Conservation (phyloP, 495 filamentous ascomycete species). For the Paragyromitra xinjiangensis region DNA sequence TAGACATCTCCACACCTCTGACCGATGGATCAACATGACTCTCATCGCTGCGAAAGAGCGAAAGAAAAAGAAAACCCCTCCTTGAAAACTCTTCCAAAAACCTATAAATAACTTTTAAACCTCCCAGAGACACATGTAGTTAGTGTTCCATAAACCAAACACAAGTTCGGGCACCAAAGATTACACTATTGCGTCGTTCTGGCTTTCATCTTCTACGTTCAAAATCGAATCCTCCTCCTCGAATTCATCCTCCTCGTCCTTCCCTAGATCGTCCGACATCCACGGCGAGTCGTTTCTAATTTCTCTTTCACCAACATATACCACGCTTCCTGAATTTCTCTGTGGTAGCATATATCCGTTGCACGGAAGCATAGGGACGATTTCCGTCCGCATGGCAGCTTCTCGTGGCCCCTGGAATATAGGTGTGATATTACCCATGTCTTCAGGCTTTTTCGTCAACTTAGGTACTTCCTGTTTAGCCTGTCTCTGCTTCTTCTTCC, state of each 20-base stretch:
- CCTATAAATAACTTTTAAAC: neutral
- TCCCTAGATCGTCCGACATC: neutral
- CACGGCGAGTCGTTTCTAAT: neutral
- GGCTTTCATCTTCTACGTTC: neutral
- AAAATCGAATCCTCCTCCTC: neutral
- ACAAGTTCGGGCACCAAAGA: neutral
- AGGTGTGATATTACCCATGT: neutral
- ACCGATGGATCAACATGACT: neutral
- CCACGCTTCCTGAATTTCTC: neutral
- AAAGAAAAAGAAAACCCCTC: neutral
- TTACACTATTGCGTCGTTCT: neutral
- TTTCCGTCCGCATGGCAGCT: neutral
- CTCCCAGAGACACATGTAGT: neutral
- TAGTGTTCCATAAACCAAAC: neutral
- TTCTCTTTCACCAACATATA: conserved; percentile 4
- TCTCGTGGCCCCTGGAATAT: neutral
- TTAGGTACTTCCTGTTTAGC: neutral
- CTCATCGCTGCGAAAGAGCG: neutral
- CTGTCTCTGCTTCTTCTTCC: neutral
- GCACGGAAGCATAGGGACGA: conserved; percentile 19
- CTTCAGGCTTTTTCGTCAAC: neutral
- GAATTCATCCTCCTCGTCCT: neutral
- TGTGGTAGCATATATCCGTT: conserved; percentile 16
- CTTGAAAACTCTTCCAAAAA: neutral
- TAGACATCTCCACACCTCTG: neutral